Base-by-base conservation (phyloP, 164 flowering plant genomes). In the Dillenia turbinata region DNA sequence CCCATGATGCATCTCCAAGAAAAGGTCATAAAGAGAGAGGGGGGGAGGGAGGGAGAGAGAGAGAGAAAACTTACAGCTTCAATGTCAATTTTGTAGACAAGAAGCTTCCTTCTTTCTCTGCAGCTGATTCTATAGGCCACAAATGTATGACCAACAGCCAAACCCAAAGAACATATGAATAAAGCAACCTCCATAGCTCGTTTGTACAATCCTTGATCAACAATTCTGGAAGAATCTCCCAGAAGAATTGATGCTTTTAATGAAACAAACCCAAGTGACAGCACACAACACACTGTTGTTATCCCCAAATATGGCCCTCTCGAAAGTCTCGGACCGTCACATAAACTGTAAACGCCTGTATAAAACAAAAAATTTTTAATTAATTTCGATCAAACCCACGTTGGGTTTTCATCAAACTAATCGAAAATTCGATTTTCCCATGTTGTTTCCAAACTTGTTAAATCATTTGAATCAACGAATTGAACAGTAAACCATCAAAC, bases 101-200 rank as follows among this genome's bases (percentile, higher is more conserved):
- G 85, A 49, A 94, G 85, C 80, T 91, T 94, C 68, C 95, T 72
- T 67, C 98, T 74, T 47, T 91, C 98, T 45, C 95, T 68, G 75
- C 98, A 91, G 59, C 97, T 89, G 43, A 75, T 91, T 62, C 92
- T 73, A 51, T 94, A 94, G 0, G 98, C 98, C 57, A 87, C 93
- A 16, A 81, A 74, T 0, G 86, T 69, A 60, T 94, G 98, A 2
- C 84, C 93, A 33, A 87, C 68, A 0, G 93, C 98, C 65, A 94
- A 60, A 17, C 54, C 81, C 61, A 77, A 45, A 2, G 98, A 94
- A 54, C 84, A 75, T 7, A 75, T 46, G 60, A 94, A 85, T 78
- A 94, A 45, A 43, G 86, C 89, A 6, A 78, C 66, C 51, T 84
- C 96, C 76, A 70, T 68, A 40, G 73, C 78, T 49, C 81, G 44